Base-by-base conservation (phyloP, 257 asterid species). In the Linaria vulgaris region DNA sequence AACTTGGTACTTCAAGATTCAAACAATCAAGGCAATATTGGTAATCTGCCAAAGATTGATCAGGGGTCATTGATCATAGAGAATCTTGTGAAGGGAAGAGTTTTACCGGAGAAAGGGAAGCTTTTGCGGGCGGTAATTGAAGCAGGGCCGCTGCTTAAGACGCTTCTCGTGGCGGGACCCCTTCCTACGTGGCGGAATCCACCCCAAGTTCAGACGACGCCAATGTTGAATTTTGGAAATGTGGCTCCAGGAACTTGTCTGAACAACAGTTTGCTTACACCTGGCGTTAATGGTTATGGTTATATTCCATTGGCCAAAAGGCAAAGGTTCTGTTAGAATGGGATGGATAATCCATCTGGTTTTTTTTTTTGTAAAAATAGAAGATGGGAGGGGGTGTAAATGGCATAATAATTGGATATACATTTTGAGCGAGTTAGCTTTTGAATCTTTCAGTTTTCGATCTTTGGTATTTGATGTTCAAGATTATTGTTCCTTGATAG, bases 151-250 rank as follows among this genome's bases (percentile, higher is more conserved):
- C 83, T 88, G 31, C 84, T 91, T 5, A 83, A 80, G 71, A 75
- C 83, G 1, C 87, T 84, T 51, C 76, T 91, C 0, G 78, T 91
- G 25, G 88, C 95, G 0, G 98, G 95, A 4, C 85, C 94, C n/a
- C 86, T 91, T 38, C 98, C 98, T 0, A 63, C 75, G 74, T 91
- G 98, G 96, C 86, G 88, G 1, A 91, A 86, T 67, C 96, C 95
- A 8, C 98, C 98, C 0, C 95, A 74, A 76, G 54, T 80, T 44
- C 85, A 73, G 70, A 57, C 88, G 0, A 54, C 74, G 0, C 83
- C 87, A 19, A 52, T 74, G 77, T 62, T 79, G 68, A 79, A 43
- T 59, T 76, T 80, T 25, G 69, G 70, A 0, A 69, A 47, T 64
- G 64, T 47, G 16, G 56, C 57, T 1, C 49, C 59, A 14, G 78